phyloP scores from a whole-genome alignment of 768 basidiomycete genomes.

The Amanita rubescens region DNA sequence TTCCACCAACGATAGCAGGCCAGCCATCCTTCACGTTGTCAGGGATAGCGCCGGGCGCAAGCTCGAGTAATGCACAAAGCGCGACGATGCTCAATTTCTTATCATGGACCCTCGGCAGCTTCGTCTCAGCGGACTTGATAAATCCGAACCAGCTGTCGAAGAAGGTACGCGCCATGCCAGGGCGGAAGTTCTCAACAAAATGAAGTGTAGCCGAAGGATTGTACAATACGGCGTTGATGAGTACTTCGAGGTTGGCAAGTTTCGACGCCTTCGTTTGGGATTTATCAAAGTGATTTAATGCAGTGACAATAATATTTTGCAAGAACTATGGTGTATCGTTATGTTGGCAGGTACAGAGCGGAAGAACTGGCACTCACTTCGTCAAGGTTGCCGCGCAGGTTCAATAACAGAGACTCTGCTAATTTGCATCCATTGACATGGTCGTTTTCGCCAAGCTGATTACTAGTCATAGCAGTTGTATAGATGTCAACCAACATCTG shows the following conservation, averaged over 20 bases:
- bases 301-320: constrained; percentile 54
- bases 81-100: constrained; percentile 79
- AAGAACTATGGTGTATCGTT: constrained; percentile 38
- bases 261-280: constrained; percentile 56
- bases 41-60: constrained; percentile 51
- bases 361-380: constrained; percentile 44
- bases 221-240: constrained; percentile 78
- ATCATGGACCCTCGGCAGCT: constrained; percentile 82
- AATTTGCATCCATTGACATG: constrained; percentile 80
- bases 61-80: constrained; percentile 69
- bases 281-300: constrained; percentile 53
- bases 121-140: constrained; percentile 45
- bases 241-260: constrained; percentile 75
- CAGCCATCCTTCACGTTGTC: constrained; percentile 59
- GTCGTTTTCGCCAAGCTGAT: constrained; percentile 77
- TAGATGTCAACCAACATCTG: constrained; percentile 82
- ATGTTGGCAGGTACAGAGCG: background rate
- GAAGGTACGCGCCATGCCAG: constrained; percentile 64
- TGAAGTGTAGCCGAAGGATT: constrained; percentile 73
- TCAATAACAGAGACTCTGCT: constrained; percentile 75
- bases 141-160: constrained; percentile 81
- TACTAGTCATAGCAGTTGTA: constrained; percentile 58
- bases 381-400: constrained; percentile 69
- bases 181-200: constrained; percentile 55
- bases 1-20: constrained; percentile 65